phyloP scores from a whole-genome alignment of 352 stramenopile species.

The Pythium rishiriense region DNA sequence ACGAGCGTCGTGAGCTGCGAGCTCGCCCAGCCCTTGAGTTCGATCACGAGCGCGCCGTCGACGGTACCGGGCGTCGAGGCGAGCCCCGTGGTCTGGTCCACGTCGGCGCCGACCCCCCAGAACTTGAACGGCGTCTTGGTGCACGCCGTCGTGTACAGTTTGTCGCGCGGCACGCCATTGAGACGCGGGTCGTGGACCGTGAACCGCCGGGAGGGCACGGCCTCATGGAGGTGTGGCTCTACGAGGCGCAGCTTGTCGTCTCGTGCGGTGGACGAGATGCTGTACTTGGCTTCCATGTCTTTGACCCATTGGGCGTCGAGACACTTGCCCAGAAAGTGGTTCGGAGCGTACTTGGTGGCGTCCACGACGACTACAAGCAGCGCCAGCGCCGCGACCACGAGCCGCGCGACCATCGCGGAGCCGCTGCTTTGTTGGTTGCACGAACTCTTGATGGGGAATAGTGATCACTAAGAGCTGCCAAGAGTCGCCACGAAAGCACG shows the following conservation, averaged over 20 bases:
- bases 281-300: conserved; percentile 10
- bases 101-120: conserved; percentile 25
- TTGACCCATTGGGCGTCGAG: conserved; percentile 35
- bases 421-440: too few species aligned
- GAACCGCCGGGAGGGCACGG: conserved; percentile 28
- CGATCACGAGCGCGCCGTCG: conserved; percentile 24
- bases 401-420: background rate
- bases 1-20: conserved; percentile 31
- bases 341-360: conserved; percentile 17
- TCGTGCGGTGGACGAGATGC: conserved; percentile 10
- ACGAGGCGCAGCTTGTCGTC: conserved; percentile 19
- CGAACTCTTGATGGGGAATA: too few species aligned
- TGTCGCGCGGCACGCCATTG: background rate
- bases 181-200: conserved; percentile 32
- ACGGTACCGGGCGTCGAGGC: background rate
- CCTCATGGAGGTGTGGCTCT: conserved; percentile 33
- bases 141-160: conserved; percentile 21
- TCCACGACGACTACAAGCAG: background rate
- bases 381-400: background rate
- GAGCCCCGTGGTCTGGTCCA: conserved; percentile 24
- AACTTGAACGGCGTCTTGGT: conserved; percentile 17
- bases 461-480: too few species aligned
- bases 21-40: conserved; percentile 30
- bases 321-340: conserved; percentile 40
- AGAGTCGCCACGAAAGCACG: too few species aligned